Base-by-base conservation (phyloP, 2,329 filamentous ascomycete genomes). In the Cladosporium sp. region DNA sequence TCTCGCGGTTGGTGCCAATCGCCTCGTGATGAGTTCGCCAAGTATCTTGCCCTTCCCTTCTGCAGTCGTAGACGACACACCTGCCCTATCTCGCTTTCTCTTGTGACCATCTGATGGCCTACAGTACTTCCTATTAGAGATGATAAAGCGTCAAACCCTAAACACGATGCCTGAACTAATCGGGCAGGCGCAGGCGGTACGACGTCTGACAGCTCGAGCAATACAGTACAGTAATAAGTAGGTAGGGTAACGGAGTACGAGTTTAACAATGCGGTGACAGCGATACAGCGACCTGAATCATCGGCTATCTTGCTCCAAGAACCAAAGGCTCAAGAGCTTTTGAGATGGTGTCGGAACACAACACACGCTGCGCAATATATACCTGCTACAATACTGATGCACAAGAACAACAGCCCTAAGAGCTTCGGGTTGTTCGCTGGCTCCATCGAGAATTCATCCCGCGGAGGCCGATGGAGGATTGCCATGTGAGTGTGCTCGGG, bases 171-270 rank as follows among this genome's bases (percentile, higher is more conserved):
- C 14, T 12, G 41, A 21, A 24, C 7, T 10, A 21, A 47, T 47
- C 41, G 14, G 41, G 41, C 41, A 47, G n/a, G 41, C 41, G 41
- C 41, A 47, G n/a, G 41, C 41, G 41, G 41, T 47, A 47, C 41
- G 41, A 47, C 41, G n/a, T 24, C 10, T 12, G 41, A 12, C 41
- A 21, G 41, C 41, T 47, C 41, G 12, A 47, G 41, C 38, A 44
- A 5, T 7, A 41, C 38, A 6, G 15, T 41, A 30, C 28, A 18
- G 15, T n/a, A 44, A 32, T 7, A 2, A 24, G 24, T 24, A 32
- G 4, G 41, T 47, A 10, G n/a, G 8, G 14, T 47, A 47, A 21
- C n/a, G 41, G 2, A 11, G n/a, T 21, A 24, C 41, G n/a, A 12
- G 12, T n/a, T 21, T 12, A 21, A 4, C 6, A 21, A 24, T 12